Evolutionary conservation across 768 basidiomycete species (phyloP).

Genomic region (Suillus discolor): DNA sequence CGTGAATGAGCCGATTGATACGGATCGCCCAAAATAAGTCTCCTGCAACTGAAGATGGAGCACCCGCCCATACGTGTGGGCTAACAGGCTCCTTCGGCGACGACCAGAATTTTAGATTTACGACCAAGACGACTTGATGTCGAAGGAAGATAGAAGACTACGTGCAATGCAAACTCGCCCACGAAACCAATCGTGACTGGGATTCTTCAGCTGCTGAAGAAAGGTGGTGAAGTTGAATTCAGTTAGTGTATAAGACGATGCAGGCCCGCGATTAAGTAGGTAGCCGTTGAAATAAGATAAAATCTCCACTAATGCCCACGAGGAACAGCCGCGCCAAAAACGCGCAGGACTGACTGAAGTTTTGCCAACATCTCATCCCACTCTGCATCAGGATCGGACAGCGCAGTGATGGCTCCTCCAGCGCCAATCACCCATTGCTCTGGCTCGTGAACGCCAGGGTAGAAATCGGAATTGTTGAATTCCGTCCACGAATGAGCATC

Average conservation of each 20-base stretch:
- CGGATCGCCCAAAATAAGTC: not conserved
- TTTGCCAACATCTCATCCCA: conserved; percentile 97
- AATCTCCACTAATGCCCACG: conserved; percentile 18
- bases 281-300: conserved; percentile 2
- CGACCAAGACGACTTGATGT: not conserved
- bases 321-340: conserved; percentile 49
- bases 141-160: not conserved
- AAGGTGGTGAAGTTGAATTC: conserved; percentile 41
- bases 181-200: not conserved
- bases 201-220: not conserved
- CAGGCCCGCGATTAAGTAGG: conserved; percentile 3
- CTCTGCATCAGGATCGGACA: conserved; percentile 82
- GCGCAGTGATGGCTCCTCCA: conserved; percentile 95
- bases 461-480: conserved; percentile 13
- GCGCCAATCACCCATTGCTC: conserved; percentile 84
- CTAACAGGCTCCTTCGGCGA: not conserved
- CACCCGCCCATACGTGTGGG: not conserved
- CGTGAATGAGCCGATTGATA: no score
- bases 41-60: not conserved
- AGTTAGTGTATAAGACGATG: conserved; percentile 12
- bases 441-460: conserved; percentile 13
- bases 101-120: not conserved
- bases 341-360: conserved; percentile 71
- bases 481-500: conserved; percentile 13
- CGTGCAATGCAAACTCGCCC: not conserved